phyloP scores from a whole-genome alignment of 148 eudicot species.

The Agrostemma githago region DNA sequence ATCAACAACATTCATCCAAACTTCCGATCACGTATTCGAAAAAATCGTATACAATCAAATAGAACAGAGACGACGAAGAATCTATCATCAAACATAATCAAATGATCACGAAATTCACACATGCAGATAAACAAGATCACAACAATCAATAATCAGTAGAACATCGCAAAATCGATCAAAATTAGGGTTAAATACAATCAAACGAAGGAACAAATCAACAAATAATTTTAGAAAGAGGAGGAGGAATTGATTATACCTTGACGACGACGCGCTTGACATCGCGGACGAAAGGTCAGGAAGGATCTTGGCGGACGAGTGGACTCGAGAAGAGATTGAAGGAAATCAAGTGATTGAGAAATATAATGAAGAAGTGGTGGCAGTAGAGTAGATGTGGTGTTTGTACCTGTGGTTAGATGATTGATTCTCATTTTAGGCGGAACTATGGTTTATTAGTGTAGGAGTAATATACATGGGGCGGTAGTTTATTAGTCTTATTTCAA shows the following conservation, averaged over 20 bases:
- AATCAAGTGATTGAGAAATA: background rate
- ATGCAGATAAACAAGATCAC: background rate
- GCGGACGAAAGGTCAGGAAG: conserved; percentile 59
- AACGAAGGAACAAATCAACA: background rate
- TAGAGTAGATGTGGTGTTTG: no score
- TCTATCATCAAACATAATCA: background rate
- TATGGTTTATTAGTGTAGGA: no score
- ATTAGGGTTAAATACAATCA: background rate
- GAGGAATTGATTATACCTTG: conserved; percentile 37
- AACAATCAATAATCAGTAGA: background rate
- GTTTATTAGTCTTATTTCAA: no score
- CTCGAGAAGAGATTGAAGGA: background rate
- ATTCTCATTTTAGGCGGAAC: no score
- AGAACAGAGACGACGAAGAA: background rate
- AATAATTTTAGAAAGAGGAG: background rate
- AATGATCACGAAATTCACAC: background rate
- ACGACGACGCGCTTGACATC: conserved; percentile 75
- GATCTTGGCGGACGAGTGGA: conserved; percentile 38
- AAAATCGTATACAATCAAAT: no score
- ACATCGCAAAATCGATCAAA: background rate
- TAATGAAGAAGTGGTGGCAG: background rate
- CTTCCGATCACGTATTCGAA: background rate
- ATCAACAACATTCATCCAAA: no score
- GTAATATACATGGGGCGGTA: no score
- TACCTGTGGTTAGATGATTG: no score